Evolutionary conservation across 306 rosid species (phyloP), one percentile per base, ranked within the genome.

Genomic region (Medicago arabica): DNA sequence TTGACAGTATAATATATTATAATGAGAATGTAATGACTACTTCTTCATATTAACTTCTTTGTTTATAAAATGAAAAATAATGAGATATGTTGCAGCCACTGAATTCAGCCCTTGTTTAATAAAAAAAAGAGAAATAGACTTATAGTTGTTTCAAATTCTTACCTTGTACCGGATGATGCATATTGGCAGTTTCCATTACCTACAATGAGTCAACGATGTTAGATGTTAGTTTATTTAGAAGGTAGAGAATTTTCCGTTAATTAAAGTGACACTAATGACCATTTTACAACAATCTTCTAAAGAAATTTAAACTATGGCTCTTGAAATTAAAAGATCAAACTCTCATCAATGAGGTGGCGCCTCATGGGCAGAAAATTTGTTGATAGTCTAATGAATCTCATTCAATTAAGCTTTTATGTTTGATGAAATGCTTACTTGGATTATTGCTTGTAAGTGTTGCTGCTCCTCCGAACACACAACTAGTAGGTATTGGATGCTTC

Each of bases 401-500:
- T 8, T 18, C 19, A 36, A 25, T 0, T 16, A 57, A 12, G 61
- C 16, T 38, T 78, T 19, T 57, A n/a, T 64, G 68, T 44, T 21
- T 2, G 76, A 59, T 74, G 51, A 58, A 55, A 71, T 69, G 53
- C 99, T 84, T 95, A 95, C 98, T 95, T 83, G 99, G 99, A 75
- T 95, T 91, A 51, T 81, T 90, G 87, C 44, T 85, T 74, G 88
- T 71, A 4, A 86, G 83, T 19, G 83, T 75, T 65, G 99, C 93
- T 11, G 92, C 71, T 85, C 97, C 97, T 78, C 96, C 93, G 44
- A 95, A 95, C 23, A 19, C 90, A 61, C 99, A 95, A 81, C 97
- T 92, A 7, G 97, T 84, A 67, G 97, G 88, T 16, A 53, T 69
- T 50, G 97, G 97, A 87, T 95, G 88, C 91, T 86, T 92, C 67